Conservation (phyloP, 1,284 basidiomycete species). For the Trametes versicolor region DNA sequence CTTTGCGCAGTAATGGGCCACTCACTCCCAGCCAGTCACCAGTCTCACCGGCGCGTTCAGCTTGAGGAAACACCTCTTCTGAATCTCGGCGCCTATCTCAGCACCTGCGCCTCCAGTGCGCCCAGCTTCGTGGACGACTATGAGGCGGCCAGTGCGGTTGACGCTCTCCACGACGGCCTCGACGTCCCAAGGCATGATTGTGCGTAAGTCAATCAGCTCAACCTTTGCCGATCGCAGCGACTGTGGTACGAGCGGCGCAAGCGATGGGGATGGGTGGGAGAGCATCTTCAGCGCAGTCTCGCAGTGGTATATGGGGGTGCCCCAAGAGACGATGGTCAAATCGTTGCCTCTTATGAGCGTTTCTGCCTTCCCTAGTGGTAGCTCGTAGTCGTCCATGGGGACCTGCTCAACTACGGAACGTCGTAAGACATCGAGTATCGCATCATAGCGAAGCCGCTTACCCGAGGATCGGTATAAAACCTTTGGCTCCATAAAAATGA, state of each 20-base stretch:
- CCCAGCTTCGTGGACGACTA: conserved; percentile 93
- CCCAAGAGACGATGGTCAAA: conserved; percentile 90
- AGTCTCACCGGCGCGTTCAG: conserved; percentile 89
- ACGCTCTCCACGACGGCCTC: conserved; percentile 86
- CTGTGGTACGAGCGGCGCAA: conserved; percentile 77
- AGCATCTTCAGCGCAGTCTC: conserved; percentile 82
- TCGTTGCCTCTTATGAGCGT: conserved; percentile 79
- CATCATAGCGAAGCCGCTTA: conserved; percentile 39
- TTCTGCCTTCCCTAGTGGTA: conserved; percentile 87
- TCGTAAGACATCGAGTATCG: conserved; percentile 14
- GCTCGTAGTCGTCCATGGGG: conserved; percentile 85
- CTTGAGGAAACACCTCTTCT: conserved; percentile 87
- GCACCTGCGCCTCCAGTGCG: conserved; percentile 87
- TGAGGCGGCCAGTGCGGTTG: conserved; percentile 81
- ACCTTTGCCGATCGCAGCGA: conserved; percentile 78
- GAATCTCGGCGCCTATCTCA: conserved; percentile 88
- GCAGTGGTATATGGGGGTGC: conserved; percentile 92
- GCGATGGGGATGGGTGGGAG: conserved; percentile 66
- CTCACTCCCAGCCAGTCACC: conserved; percentile 93
- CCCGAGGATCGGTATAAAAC: conserved; percentile 86
- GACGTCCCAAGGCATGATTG: conserved; percentile 91
- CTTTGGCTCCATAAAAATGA: conserved; percentile 96
- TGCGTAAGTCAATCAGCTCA: conserved; percentile 92
- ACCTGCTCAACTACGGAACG: conserved; percentile 83
- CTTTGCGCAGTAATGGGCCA: conserved; percentile 38